Evolutionary conservation across 73 alveolate genomes (phyloP), one percentile per base, ranked within the genome.

Genomic region (Paramecium pentaurelia): DNA sequence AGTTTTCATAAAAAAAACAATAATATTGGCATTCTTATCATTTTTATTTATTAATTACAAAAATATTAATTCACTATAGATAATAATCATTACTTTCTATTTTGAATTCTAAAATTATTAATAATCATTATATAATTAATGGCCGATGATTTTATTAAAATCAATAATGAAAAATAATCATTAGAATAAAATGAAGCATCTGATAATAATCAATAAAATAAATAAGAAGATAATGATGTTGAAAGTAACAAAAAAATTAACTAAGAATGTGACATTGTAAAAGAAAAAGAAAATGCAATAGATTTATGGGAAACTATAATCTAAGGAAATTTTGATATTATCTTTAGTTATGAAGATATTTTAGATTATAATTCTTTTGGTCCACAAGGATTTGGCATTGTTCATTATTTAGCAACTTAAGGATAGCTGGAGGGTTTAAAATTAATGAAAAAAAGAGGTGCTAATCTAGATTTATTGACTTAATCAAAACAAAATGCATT

Each of bases 351-450:
- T 64, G 51, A 64, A 0, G 47, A 28, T 11, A 14, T 64, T 3
- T 4, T 64, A 3, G 84, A 64, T 64, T 32, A 32, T 30, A 8
- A 64, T 28, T 10, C 22, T 0, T 32, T 64, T 32, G 49, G 84
- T 32, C 88, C 64, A 36, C 18, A 75, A 38, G 91, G 91, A 27
- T 80, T 80, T 80, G 91, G 37, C 49, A 27, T 80, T 22, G 77
- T 80, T 47, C 91, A 80, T 47, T 80, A 80, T 80, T 4, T 45
- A 47, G 49, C 54, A 44, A 44, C 71, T 8, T 40, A 25, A 27
- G 58, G 58, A n/a, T 38, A 22, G 16, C 34, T 80, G 6, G 91
- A 80, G 4, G 91, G 91, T 38, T 47, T 80, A 44, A 44, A 80
- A 80, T 47, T 80, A n/a, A 8, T 80, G 32, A 49, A 42, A 44